Evolutionary conservation across 805 yeast genomes (phyloP).

Genomic region (Yarrowia keelungensis): DNA sequence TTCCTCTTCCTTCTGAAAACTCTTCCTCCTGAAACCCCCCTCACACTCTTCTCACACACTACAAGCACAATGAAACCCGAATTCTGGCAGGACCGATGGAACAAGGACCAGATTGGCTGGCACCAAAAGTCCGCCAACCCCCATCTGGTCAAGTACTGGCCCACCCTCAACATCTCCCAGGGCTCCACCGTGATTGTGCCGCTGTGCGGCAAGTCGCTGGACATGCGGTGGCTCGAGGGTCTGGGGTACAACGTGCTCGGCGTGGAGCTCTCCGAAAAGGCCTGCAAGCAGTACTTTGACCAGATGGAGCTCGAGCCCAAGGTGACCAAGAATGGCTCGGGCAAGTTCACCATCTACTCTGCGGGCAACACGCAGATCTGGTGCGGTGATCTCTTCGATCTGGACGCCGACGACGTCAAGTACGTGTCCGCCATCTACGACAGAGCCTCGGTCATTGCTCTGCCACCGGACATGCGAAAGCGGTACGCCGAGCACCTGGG

Average conservation of each 20-base stretch:
- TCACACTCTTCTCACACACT: background rate
- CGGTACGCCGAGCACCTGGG: slow-evolving; percentile 24
- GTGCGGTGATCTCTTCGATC: slow-evolving; percentile 28
- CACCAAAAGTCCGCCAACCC: slow-evolving; percentile 36
- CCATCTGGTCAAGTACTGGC: slow-evolving; percentile 34
- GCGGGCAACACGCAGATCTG: slow-evolving; percentile 30
- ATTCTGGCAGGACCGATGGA: slow-evolving; percentile 37
- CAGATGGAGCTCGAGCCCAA: slow-evolving; percentile 36
- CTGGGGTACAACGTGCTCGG: slow-evolving; percentile 35
- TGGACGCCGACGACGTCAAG: slow-evolving; percentile 27
- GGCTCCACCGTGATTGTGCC: slow-evolving; percentile 32
- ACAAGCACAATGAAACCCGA: slow-evolving; percentile 32
- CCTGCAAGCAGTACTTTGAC: slow-evolving; percentile 34
- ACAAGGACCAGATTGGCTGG: slow-evolving; percentile 37
- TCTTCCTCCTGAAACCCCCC: background rate
- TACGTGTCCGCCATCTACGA: slow-evolving; percentile 19
- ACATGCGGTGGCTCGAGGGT: slow-evolving; percentile 34
- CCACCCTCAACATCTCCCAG: slow-evolving; percentile 23
- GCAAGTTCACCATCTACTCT: slow-evolving; percentile 19
- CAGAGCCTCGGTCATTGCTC: slow-evolving; percentile 25
- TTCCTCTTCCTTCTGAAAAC: slow-evolving; percentile 6
- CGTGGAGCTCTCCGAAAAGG: slow-evolving; percentile 30
- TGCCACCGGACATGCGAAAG: slow-evolving; percentile 35
- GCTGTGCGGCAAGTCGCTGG: slow-evolving; percentile 28
- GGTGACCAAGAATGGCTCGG: slow-evolving; percentile 15